Percentiles rank a stretch among this genome's conserved stretches.
phyloP scores from a whole-genome alignment of 108 stramenopile species.

The Hondaea fermentalgiana region DNA sequence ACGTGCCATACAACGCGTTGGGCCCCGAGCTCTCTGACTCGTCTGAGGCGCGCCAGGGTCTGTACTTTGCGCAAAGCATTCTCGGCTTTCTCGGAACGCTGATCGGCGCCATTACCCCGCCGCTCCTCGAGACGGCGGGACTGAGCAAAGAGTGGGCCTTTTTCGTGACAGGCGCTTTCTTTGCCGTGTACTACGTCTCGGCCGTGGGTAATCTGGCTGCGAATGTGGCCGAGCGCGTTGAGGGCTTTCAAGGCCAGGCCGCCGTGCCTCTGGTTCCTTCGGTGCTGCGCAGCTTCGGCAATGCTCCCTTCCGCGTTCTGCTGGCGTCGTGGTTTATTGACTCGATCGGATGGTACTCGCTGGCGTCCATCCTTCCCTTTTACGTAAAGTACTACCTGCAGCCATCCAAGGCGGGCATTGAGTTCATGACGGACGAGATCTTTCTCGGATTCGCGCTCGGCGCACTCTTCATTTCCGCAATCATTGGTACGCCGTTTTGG shows the following conservation, averaged over 20 bases:
- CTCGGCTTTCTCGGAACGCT: slow-evolving; percentile 24
- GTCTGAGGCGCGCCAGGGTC: background rate
- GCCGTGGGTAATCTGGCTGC: background rate
- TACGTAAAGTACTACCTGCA: slow-evolving; percentile 29
- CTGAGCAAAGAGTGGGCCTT: slow-evolving; percentile 14
- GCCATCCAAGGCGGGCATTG: background rate
- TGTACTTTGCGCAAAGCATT: slow-evolving; percentile 22
- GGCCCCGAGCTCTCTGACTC: slow-evolving; percentile 29
- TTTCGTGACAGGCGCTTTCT: background rate
- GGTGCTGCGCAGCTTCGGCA: slow-evolving; percentile 19
- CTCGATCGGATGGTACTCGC: slow-evolving; percentile 15
- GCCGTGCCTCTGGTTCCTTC: slow-evolving; percentile 17
- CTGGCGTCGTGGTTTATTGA: slow-evolving; percentile 23
- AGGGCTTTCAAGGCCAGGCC: background rate
- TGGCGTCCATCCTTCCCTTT: slow-evolving; percentile 24
- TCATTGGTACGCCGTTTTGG: slow-evolving; percentile 32
- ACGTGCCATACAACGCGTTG: slow-evolving; percentile 31
- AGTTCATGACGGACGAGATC: slow-evolving; percentile 19
- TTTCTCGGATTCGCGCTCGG: slow-evolving; percentile 22
- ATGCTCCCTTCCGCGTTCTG: slow-evolving; percentile 19
- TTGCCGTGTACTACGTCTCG: background rate
- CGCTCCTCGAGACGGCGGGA: slow-evolving; percentile 1
- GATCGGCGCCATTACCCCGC: slow-evolving; percentile 20
- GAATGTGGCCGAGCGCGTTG: background rate
- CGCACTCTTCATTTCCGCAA: slow-evolving; percentile 23